Evolutionary conservation across 2,329 filamentous ascomycete species (phyloP).

Genomic region (Claviceps pusilla): DNA sequence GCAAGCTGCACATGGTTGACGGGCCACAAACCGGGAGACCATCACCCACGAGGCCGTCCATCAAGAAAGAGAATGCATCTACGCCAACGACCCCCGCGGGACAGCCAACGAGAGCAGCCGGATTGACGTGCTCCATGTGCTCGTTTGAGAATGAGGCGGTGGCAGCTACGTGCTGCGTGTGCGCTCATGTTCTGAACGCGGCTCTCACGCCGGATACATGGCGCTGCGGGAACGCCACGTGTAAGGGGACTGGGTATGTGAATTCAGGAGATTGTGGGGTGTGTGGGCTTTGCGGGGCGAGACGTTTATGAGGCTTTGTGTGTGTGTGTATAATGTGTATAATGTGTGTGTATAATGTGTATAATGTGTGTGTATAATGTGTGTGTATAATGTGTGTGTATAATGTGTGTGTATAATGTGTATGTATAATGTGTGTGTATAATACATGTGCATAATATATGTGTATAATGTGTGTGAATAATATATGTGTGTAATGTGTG

Average conservation of each 20-base stretch:
- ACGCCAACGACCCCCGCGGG: neutral
- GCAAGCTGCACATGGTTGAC: neutral
- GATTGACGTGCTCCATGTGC: constrained; percentile 42
- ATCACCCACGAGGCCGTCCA: too few species aligned
- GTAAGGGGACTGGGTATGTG: constrained; percentile 41
- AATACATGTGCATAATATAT: too few species aligned
- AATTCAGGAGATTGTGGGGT: constrained; percentile 55
- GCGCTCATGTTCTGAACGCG: constrained; percentile 52
- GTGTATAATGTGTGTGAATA: too few species aligned
- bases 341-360: too few species aligned
- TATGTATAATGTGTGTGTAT: too few species aligned
- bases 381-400: too few species aligned
- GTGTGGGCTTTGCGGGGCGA: constrained; percentile 53
- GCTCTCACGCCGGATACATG: constrained; percentile 42
- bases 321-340: too few species aligned
- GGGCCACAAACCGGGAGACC: neutral
- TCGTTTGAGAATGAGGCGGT: constrained; percentile 45
- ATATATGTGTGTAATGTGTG: too few species aligned
- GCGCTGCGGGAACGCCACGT: constrained; percentile 43
- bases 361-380: too few species aligned
- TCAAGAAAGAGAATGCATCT: neutral
- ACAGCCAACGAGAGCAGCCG: neutral
- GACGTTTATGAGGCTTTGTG: constrained; percentile 9
- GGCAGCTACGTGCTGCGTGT: constrained; percentile 49
- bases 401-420: too few species aligned